Conservation (phyloP, 2,329 filamentous ascomycete genomes). For the Fusarium sp. region DNA sequence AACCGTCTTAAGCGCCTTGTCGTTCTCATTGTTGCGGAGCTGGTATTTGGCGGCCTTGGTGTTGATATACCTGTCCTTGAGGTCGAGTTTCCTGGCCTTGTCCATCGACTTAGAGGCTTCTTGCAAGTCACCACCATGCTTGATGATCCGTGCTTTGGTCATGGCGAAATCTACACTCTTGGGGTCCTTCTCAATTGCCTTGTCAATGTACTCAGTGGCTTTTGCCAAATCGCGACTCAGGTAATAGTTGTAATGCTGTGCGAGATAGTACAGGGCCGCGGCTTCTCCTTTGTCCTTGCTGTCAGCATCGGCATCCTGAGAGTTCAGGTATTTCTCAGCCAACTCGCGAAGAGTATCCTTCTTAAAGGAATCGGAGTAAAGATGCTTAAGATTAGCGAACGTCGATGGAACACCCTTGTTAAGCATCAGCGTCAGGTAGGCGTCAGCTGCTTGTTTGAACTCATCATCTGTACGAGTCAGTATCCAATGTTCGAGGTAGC, state of each 20-base stretch:
- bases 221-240: slow-evolving; percentile 85
- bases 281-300: slow-evolving; percentile 72
- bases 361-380: slow-evolving; percentile 84
- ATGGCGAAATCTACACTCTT: slow-evolving; percentile 91
- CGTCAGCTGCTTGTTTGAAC: slow-evolving; percentile 80
- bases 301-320: slow-evolving; percentile 61
- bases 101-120: slow-evolving; percentile 92
- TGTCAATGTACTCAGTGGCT: slow-evolving; percentile 84
- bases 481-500: background rate
- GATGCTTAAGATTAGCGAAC: slow-evolving; percentile 94
- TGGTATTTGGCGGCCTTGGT: slow-evolving; percentile 98
- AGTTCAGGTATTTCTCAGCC: slow-evolving; percentile 80
- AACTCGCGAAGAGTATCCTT: slow-evolving; percentile 79
- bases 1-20: slow-evolving; percentile 86
- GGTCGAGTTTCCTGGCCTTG: slow-evolving; percentile 83
- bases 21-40: slow-evolving; percentile 89
- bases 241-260: slow-evolving; percentile 96
- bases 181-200: slow-evolving; percentile 81
- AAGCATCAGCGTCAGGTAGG: slow-evolving; percentile 85
- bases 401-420: slow-evolving; percentile 94
- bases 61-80: slow-evolving; percentile 96
- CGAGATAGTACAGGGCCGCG: slow-evolving; percentile 90
- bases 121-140: slow-evolving; percentile 82
- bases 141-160: slow-evolving; percentile 94
- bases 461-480: slow-evolving; percentile 70